phyloP scores from a whole-genome alignment of 2,329 filamentous ascomycete genomes.

The Pyricularia pennisetigena region DNA sequence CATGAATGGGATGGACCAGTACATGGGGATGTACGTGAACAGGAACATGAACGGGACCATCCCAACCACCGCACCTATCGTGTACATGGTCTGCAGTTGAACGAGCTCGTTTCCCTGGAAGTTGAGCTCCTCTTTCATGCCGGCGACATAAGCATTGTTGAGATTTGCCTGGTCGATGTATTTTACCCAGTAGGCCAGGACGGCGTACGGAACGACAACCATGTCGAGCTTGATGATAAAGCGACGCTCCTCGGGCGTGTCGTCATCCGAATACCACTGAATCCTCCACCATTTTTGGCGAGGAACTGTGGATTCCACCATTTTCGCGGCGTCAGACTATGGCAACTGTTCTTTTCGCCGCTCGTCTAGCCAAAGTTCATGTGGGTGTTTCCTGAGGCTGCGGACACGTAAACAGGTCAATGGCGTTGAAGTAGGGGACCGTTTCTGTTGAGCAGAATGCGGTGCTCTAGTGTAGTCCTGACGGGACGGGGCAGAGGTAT shows the following conservation, averaged over 20 bases:
- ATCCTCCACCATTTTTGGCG: slow-evolving; percentile 24
- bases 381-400: not conserved
- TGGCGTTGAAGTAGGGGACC: no score
- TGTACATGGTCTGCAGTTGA: slow-evolving; percentile 43
- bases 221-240: slow-evolving; percentile 46
- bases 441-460: no score
- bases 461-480: no score
- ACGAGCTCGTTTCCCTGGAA: slow-evolving; percentile 19
- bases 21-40: slow-evolving; percentile 30
- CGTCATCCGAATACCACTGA: slow-evolving; percentile 38
- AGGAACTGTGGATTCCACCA: not conserved
- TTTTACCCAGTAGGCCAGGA: slow-evolving; percentile 45
- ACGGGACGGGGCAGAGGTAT: not conserved
- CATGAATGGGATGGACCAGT: slow-evolving; percentile 38
- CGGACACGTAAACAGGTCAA: no score
- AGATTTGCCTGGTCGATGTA: slow-evolving; percentile 46
- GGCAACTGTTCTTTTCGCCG: no score
- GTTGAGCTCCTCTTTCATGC: slow-evolving; percentile 11
- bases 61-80: slow-evolving; percentile 36
- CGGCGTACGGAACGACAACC: slow-evolving; percentile 44
- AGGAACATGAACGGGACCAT: slow-evolving; percentile 37
- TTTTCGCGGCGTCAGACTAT: not conserved
- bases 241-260: slow-evolving; percentile 37
- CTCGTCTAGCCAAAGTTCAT: not conserved
- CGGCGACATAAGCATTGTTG: slow-evolving; percentile 28